Evolutionary conservation across 495 filamentous ascomycete species (phyloP).

Genomic region (Hyphodiscus hymeniophilus): DNA sequence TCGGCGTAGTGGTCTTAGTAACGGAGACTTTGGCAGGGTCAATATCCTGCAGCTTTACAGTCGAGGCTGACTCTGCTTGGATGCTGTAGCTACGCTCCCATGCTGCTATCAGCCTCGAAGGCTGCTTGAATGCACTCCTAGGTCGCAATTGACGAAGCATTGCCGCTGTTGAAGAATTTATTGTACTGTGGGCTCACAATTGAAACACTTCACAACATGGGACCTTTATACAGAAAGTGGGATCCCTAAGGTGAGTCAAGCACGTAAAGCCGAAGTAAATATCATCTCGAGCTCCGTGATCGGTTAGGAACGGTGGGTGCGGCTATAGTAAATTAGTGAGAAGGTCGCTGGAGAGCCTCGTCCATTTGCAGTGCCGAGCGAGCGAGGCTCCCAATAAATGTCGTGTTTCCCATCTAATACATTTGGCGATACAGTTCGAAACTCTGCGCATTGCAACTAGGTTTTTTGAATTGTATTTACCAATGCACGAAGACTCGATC

Average conservation of each 20-base stretch:
- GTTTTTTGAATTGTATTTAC: too few relatives aligned
- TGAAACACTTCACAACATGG: background rate
- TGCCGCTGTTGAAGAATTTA: conserved; percentile 1
- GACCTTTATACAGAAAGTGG: background rate
- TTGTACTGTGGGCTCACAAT: conserved; percentile 2
- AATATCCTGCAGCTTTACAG: conserved; percentile 41
- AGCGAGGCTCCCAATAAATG: too few relatives aligned
- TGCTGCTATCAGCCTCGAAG: conserved; percentile 22
- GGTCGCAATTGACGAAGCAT: conserved; percentile 26
- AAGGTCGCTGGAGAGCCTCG: too few relatives aligned
- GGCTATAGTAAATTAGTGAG: too few relatives aligned
- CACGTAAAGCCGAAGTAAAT: background rate
- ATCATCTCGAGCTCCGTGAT: background rate
- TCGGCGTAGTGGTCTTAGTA: conserved; percentile 66
- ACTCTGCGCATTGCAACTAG: too few relatives aligned
- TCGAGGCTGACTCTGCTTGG: conserved; percentile 41
- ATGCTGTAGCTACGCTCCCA: conserved; percentile 49
- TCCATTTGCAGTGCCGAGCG: too few relatives aligned
- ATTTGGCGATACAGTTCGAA: too few relatives aligned
- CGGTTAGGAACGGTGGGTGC: background rate
- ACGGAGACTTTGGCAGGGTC: conserved; percentile 70
- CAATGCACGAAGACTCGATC: too few relatives aligned
- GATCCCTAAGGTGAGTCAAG: background rate
- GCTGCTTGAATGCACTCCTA: conserved; percentile 10
- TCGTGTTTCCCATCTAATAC: too few relatives aligned